Evolutionary conservation across 2,329 filamentous ascomycete genomes (phyloP).

Genomic region (Hypoxylon sp.): DNA sequence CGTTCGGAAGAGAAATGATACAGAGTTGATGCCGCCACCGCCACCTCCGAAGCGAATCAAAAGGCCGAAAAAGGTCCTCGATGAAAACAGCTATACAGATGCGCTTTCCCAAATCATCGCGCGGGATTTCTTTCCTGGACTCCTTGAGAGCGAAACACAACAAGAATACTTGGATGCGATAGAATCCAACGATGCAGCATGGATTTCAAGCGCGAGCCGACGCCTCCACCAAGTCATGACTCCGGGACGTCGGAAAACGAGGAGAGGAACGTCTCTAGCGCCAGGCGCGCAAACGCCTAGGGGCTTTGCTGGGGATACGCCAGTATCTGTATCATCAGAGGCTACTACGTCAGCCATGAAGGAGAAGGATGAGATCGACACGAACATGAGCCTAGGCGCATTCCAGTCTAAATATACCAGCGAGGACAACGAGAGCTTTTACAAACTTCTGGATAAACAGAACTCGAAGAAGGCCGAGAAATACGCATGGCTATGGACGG

Average conservation of each 20-base stretch:
- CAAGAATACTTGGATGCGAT: conserved; percentile 93
- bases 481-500: conserved; percentile 89
- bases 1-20: conserved; percentile 75
- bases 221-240: conserved; percentile 86
- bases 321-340: conserved; percentile 68
- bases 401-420: conserved; percentile 97
- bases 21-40: conserved; percentile 88
- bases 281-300: conserved; percentile 71
- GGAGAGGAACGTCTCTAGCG: conserved; percentile 55
- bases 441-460: conserved; percentile 89
- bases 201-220: conserved; percentile 86
- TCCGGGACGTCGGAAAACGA: conserved; percentile 67
- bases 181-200: conserved; percentile 85
- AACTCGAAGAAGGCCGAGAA: conserved; percentile 88
- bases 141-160: conserved; percentile 87
- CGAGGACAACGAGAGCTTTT: conserved; percentile 98
- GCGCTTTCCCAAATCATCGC: conserved; percentile 94
- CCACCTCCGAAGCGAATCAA: conserved; percentile 91
- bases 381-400: conserved; percentile 83
- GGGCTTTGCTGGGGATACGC: conserved; percentile 80
- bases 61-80: conserved; percentile 86
- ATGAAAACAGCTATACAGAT: conserved; percentile 94
- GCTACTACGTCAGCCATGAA: conserved; percentile 56
- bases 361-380: conserved; percentile 71
- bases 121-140: conserved; percentile 94